Conservation (phyloP, 352 stramenopile genomes). For the Globisporangium orthogonon region DNA sequence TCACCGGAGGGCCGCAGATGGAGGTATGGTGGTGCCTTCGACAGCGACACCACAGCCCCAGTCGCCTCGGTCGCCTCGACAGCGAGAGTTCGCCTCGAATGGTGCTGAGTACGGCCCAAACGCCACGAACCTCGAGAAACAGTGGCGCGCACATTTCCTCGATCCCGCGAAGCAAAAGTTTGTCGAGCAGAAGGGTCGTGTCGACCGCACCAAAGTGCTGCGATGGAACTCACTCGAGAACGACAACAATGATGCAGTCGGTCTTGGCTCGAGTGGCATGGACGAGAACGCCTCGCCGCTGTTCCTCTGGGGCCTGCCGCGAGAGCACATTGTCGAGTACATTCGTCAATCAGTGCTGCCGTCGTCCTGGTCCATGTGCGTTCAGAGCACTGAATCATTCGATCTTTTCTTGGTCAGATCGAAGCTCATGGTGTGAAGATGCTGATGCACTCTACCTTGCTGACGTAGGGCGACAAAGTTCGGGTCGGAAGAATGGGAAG, state of each 20-base stretch:
- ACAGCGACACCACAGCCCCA: not conserved
- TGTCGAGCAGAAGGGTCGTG: conserved; percentile 24
- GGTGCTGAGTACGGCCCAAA: not conserved
- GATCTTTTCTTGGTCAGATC: not conserved
- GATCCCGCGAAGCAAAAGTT: conserved; percentile 18
- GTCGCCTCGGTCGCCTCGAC: conserved; percentile 3
- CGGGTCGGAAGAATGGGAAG: conserved; percentile 34
- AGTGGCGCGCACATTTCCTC: conserved; percentile 43
- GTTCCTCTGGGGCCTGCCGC: conserved; percentile 53
- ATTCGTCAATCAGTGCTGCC: conserved; percentile 72
- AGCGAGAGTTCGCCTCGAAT: not conserved
- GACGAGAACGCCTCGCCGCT: conserved; percentile 24
- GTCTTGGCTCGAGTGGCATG: not conserved
- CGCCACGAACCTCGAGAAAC: conserved; percentile 28
- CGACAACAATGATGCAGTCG: not conserved
- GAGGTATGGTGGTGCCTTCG: not conserved
- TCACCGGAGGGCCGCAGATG: not conserved
- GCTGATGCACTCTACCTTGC: not conserved
- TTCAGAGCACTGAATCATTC: not conserved
- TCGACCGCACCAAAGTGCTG: conserved; percentile 52
- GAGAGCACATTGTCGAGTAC: conserved; percentile 71
- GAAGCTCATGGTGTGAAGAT: not conserved
- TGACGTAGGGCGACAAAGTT: conserved; percentile 22
- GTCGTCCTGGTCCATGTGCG: conserved; percentile 51
- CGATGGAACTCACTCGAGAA: conserved; percentile 14